Base-by-base conservation (phyloP, 2,329 filamentous ascomycete species). In the Xylariales sp. region DNA sequence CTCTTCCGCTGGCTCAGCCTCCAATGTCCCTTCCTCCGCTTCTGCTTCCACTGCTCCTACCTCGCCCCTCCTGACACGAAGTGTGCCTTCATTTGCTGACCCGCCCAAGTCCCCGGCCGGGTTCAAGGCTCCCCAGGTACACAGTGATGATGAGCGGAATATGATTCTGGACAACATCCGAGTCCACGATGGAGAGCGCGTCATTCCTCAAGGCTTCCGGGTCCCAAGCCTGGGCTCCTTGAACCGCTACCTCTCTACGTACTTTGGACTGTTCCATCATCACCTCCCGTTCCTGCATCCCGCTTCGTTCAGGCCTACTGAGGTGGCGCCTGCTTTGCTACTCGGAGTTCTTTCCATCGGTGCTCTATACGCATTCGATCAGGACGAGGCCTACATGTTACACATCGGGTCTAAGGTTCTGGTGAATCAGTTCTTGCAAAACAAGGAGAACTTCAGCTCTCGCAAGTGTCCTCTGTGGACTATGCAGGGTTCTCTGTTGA, bases 401-500 rank as follows among this genome's bases (percentile, higher is more conserved):
- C 93, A 98, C 66, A 95, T 97, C 52, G 93, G 91, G 14, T 95
- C 93, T 45, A 98, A 97, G 71, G 86, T 97, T 20, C 78, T 98
- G 14, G 90, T 97, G 55, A 96, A 94, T 60, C 88, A 96, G 62
- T 97, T 97, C 64, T 66, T 98, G 48, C 89, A 95, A 66, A 94
- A 96, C 70, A 96, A 96, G 73, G 90, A 96, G 63, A 95, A 95
- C 66, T 97, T 97, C 64, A 95, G 91, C 71, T 97, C 93, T 7
- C 83, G 91, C 54, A 97, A 96, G 64, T 97, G 91, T 57, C 93
- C 93, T 4, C 68, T 98, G 11, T 97, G 93, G 91, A 93, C 91
- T 35, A 97, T 97, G 88, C 93, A 98, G 63, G 88, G 88, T 62
- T 95, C 90, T 3, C 71, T 98, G 40, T 73, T 98, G 44, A 98